These are phyloP conservation scores for Nemania sp. DNA, from an alignment of 2,329 filamentous ascomycete genomes.

Conservation along the genomic window DNA sequence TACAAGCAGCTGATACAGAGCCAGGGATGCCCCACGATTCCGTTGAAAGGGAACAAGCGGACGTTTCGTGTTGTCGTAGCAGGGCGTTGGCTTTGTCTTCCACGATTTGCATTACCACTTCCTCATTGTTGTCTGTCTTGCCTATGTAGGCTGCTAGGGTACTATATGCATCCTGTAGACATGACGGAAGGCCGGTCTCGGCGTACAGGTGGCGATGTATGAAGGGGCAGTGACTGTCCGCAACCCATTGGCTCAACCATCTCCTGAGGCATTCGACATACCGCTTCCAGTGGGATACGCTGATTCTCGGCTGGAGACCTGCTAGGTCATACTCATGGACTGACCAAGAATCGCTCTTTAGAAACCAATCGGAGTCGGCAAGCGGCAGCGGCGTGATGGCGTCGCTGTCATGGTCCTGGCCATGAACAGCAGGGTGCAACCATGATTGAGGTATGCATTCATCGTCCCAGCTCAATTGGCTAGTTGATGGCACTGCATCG, in stretches of 20 bases:
- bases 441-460: no score
- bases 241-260: background rate
- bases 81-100: background rate
- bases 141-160: background rate
- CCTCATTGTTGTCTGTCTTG: constrained; percentile 2
- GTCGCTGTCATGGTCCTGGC: no score
- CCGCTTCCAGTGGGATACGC: background rate
- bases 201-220: background rate
- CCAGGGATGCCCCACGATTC: no score
- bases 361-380: background rate
- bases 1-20: background rate
- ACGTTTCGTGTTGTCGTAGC: background rate
- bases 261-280: background rate
- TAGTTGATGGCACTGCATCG: background rate
- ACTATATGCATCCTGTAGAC: constrained; percentile 9
- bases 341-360: background rate
- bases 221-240: background rate
- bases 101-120: background rate
- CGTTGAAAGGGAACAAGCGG: background rate
- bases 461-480: no score
- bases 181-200: background rate
- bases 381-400: background rate
- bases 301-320: background rate
- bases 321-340: constrained; percentile 1
- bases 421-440: no score